These are phyloP conservation scores for Aureobasidium sp. DNA, from an alignment of 2,329 filamentous ascomycete species.

Conservation along the genomic window DNA sequence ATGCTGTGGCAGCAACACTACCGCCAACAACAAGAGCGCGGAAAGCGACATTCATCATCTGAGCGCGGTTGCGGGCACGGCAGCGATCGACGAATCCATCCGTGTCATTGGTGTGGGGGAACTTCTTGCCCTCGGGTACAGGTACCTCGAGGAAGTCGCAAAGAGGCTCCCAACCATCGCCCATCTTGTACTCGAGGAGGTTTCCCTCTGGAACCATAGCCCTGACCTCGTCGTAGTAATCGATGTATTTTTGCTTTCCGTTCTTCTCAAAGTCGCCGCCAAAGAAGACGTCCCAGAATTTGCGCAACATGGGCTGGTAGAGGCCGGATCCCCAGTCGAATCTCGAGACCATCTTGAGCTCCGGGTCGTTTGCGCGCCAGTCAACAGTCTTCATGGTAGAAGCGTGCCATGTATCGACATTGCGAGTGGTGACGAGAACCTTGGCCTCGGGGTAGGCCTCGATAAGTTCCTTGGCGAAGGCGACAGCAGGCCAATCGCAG, in stretches of 20 bases:
- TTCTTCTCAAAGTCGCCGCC: constrained; percentile 56
- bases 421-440: constrained; percentile 57
- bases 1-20: constrained; percentile 34
- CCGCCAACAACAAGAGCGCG: constrained; percentile 43
- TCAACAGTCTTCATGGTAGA: constrained; percentile 59
- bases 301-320: constrained; percentile 58
- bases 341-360: constrained; percentile 47
- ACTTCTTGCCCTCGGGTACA: constrained; percentile 39
- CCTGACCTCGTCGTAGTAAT: constrained; percentile 46
- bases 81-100: constrained; percentile 48
- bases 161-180: constrained; percentile 46
- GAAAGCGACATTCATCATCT: constrained; percentile 47
- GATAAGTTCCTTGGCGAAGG: constrained; percentile 61
- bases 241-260: constrained; percentile 54
- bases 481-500: constrained; percentile 59
- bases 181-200: constrained; percentile 45
- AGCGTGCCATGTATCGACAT: constrained; percentile 55
- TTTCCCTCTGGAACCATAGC: constrained; percentile 38
- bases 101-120: constrained; percentile 47
- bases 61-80: constrained; percentile 43
- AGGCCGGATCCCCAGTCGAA: constrained; percentile 56
- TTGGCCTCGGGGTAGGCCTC: constrained; percentile 65
- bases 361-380: constrained; percentile 57
- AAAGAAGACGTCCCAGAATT: constrained; percentile 62
- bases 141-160: constrained; percentile 47